Evolutionary conservation across 768 basidiomycete species (phyloP).

Genomic region (Panaeolus cyanescens): DNA sequence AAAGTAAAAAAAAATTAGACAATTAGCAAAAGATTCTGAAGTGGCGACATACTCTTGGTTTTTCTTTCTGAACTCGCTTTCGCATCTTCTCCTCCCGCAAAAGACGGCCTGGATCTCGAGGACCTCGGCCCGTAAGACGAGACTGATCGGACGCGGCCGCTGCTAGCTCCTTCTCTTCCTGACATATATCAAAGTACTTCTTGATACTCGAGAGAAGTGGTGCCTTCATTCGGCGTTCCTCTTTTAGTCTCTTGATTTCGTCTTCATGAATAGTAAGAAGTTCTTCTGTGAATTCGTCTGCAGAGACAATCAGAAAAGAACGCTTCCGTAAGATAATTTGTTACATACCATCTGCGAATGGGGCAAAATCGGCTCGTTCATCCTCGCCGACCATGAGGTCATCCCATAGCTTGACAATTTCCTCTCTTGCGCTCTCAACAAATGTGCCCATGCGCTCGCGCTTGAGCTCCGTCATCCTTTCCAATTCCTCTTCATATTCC

Average conservation of each 20-base stretch:
- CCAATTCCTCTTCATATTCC: constrained; percentile 89
- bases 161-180: constrained; percentile 87
- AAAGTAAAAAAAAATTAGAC: constrained; percentile 2
- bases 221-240: constrained; percentile 79
- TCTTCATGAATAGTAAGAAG: constrained; percentile 82
- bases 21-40: not conserved
- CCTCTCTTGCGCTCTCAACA: constrained; percentile 76
- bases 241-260: constrained; percentile 79
- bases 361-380: constrained; percentile 77
- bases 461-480: constrained; percentile 88
- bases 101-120: constrained; percentile 82
- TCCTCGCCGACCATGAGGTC: constrained; percentile 85
- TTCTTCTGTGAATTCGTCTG: constrained; percentile 90
- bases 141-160: constrained; percentile 80
- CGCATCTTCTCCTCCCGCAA: constrained; percentile 97
- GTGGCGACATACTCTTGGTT: constrained; percentile 72
- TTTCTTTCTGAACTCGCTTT: constrained; percentile 89
- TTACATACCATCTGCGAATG: constrained; percentile 77
- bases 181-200: constrained; percentile 90
- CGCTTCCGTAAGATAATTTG: not conserved
- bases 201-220: constrained; percentile 74
- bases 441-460: constrained; percentile 86
- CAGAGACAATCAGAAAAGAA: constrained; percentile 5
- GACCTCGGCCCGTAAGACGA: constrained; percentile 77
- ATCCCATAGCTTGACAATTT: constrained; percentile 83